Base-by-base conservation (phyloP, 306 rosid species). In the Lotus japonicus region DNA sequence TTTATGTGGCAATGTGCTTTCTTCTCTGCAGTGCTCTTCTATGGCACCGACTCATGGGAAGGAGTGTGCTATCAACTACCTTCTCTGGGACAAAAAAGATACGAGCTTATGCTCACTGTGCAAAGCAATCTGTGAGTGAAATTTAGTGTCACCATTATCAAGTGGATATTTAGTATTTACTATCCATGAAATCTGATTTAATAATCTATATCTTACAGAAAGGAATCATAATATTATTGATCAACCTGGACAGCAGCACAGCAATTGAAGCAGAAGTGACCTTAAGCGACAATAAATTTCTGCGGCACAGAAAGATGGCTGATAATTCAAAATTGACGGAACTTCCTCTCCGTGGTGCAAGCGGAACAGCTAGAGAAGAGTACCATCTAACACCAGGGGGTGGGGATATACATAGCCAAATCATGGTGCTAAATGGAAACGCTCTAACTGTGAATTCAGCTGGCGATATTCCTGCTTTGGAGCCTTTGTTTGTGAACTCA, bases 31-130 rank as follows among this genome's bases (percentile, higher is more conserved):
- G 99, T 58, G 99, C 99, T 74, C 97, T 94, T 64, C 84, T 94
- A 48, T 94, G 97, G 97, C 96, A 90, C 78, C 81, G 81, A 26
- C 83, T 94, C 64, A 94, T 90, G 99, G 99, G 99, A 67, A 81
- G 85, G 43, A 58, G 71, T 0, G 97, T 84, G 16, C 80, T 90
- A 9, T 75, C 96, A 16, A 81, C 96, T 11, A 66, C 54, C 75
- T 94, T 94, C 74, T 63, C 73, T 1, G 96, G 92, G 43, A 79
- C 96, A 0, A 85, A 74, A 21, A 75, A 76, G 67, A 81, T 88
- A 56, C 78, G 96, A 55, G 92, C 99, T 64, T 94, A 94, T 31
- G 86, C 97, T 1, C 99, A 94, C 70, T 88, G 99, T 28, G 85
- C 99, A 58, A 94, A 94, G 63, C 86, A 84, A 79, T 86, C 85